Evolutionary conservation across 805 yeast species (phyloP), one percentile per base, ranked within the genome.

Genomic region (Clavispora santaluciae): DNA sequence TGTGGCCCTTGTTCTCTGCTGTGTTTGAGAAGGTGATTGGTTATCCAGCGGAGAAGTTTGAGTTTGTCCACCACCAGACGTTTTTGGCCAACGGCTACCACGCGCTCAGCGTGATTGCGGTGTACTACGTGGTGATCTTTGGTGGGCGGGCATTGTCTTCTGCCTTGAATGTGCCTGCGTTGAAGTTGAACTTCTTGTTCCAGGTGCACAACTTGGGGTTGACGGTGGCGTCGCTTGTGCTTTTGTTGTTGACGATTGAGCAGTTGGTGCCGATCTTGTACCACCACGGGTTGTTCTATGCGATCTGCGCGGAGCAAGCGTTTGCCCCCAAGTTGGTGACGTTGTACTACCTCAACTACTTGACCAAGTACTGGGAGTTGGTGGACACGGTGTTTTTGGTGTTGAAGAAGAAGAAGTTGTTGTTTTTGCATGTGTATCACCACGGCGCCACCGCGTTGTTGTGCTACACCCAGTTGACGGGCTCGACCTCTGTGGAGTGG

Each of bases 371-470:
- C 68, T 60, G 84, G 54, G 98, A 91, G 72, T 81, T 93, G 53
- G 64, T 89, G 47, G 99, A 91, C 61, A 91, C 99, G 21, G 77
- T 89, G 13, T 89, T 91, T 71, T 72, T 93, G 57, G 97, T 93
- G 35, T 74, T 91, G 61, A 87, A 88, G 69, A 83, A 86, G 73
- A 93, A 93, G 70, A 89, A 87, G 58, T 73, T 91, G 65, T 83
- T 93, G 47, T 93, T 91, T 60, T 74, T 91, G 62, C 99, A 91
- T 67, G 88, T 95, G 41, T 91, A 89, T 68, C 99, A 91, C 67
- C 98, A 91, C 60, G 99, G 99, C 50, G 97, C 98, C 45, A 91
- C 99, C 37, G 98, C 97, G 9, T 70, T 91, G 48, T 73, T 91
- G 50, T 91, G 98, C 68, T 91, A 80, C 78, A 86, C 95, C 36